A percentile compares a stretch with the other conserved stretches of the same genome.
Conservation (phyloP, 306 rosid species). For the Psophocarpus tetragonolobus region DNA sequence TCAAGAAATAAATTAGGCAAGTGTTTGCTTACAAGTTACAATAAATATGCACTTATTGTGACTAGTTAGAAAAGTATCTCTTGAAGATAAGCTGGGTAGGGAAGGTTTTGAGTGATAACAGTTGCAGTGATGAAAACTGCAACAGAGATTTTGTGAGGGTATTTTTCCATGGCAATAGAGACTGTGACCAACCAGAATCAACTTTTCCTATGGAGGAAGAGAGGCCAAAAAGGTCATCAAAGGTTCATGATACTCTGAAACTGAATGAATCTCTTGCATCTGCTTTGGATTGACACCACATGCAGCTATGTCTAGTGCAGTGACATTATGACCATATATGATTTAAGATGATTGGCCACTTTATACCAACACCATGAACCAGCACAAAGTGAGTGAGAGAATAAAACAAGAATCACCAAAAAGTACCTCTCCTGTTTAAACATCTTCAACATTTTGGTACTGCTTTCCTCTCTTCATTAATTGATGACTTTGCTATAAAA, state of each 20-base stretch:
- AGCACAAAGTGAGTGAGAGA: constrained; percentile 39
- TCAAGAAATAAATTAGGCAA: no score
- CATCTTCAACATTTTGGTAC: background rate
- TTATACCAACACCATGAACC: constrained; percentile 61
- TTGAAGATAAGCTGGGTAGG: background rate
- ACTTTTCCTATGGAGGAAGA: constrained; percentile 2
- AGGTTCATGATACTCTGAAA: constrained; percentile 7
- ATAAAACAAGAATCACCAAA: background rate
- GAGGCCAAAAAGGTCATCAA: background rate
- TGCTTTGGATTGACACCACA: constrained; percentile 43
- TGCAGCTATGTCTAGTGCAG: constrained; percentile 48
- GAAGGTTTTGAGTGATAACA: background rate
- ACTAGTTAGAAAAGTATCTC: background rate
- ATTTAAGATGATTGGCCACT: constrained; percentile 32
- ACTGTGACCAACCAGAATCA: constrained; percentile 13
- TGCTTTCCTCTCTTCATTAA: background rate
- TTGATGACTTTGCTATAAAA: background rate
- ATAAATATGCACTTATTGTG: background rate
- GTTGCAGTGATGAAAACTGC: background rate
- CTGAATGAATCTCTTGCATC: constrained; percentile 26
- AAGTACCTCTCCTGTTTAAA: background rate
- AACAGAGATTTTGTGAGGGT: background rate
- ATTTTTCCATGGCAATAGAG: constrained; percentile 14
- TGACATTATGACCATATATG: constrained; percentile 36
- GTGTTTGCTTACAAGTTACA: no score